These are phyloP conservation scores for Platanthera guangdongensis DNA, from an alignment of 106 monocot species.

Conservation along the genomic window DNA sequence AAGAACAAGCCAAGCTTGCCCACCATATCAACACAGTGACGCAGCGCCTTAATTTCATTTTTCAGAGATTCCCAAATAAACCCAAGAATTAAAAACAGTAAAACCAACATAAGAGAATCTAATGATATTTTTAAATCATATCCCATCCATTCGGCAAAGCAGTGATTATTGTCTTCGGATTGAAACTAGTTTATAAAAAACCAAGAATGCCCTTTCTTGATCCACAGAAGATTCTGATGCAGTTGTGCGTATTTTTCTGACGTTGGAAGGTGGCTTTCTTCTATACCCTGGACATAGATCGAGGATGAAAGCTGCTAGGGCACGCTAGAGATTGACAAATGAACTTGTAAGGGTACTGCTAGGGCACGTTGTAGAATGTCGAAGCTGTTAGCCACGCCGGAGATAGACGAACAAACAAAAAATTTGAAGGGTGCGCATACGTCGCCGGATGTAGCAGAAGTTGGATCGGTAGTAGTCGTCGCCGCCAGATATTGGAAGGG, in stretches of 20 bases:
- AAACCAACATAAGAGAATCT: background rate
- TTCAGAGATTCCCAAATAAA: conserved; percentile 28
- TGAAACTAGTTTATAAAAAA: background rate
- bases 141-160: background rate
- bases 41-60: conserved; percentile 51
- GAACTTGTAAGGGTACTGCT: too few species aligned
- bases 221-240: conserved; percentile 54
- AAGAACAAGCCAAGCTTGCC: conserved; percentile 90
- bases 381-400: too few species aligned
- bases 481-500: too few species aligned
- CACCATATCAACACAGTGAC: conserved; percentile 69
- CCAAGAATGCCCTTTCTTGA: conserved; percentile 30
- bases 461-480: too few species aligned
- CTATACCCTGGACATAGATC: too few species aligned
- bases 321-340: too few species aligned
- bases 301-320: too few species aligned
- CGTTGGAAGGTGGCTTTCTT: too few species aligned
- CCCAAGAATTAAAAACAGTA: conserved; percentile 6
- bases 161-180: background rate
- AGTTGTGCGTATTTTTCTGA: conserved; percentile 44
- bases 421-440: too few species aligned
- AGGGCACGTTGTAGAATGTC: too few species aligned
- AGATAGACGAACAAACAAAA: too few species aligned
- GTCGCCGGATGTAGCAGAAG: too few species aligned
- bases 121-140: background rate